Percentiles rank a stretch among this genome's conserved stretches.
phyloP scores from a whole-genome alignment of 805 yeast genomes.

The Sporopachydermia quercuum region DNA sequence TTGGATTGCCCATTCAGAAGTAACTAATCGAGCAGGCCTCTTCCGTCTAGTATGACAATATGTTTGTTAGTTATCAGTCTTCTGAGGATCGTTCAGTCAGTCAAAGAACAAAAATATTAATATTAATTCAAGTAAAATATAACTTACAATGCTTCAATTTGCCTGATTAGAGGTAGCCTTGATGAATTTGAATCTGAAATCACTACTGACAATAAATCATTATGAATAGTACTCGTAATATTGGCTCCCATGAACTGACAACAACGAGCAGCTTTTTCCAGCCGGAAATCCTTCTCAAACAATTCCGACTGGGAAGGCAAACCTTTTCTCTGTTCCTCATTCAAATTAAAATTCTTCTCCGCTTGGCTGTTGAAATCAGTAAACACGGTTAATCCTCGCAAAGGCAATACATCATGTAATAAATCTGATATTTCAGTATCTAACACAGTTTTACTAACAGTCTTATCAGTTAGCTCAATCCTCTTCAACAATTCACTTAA shows the following conservation, averaged over 20 bases:
- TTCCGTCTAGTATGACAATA: background rate
- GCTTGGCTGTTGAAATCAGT: background rate
- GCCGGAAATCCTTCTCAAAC: background rate
- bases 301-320: slow-evolving; percentile 3
- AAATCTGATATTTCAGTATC: background rate
- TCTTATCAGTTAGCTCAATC: slow-evolving; percentile 2
- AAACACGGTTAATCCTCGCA: slow-evolving; percentile 2
- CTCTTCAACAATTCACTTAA: slow-evolving; percentile 11
- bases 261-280: slow-evolving; percentile 4
- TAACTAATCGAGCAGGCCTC: slow-evolving; percentile 19
- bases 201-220: background rate
- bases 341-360: background rate
- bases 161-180: background rate
- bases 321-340: slow-evolving; percentile 2
- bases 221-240: background rate
- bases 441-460: background rate
- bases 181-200: background rate
- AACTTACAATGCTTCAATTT: background rate
- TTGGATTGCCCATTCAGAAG: slow-evolving; percentile 21
- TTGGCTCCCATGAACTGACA: background rate
- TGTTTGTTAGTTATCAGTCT: too few species aligned
- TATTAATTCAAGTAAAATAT: background rate
- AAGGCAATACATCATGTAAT: background rate
- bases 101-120: background rate
- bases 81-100: too few species aligned